phyloP scores from a whole-genome alignment of 805 yeast genomes.

The Saccharomycopsis fermentans region DNA sequence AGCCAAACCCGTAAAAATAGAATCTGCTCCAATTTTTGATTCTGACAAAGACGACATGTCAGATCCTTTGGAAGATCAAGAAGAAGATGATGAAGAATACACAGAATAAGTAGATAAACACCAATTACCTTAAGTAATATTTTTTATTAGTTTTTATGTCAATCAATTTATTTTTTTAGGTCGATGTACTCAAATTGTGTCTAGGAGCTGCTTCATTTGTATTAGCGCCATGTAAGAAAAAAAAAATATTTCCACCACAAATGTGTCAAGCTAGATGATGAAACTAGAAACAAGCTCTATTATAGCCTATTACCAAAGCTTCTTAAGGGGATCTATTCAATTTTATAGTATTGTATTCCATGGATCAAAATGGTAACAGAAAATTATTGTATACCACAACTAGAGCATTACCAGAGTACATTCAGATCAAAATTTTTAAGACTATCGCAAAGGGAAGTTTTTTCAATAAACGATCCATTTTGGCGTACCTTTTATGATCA shows the following conservation, averaged over 20 bases:
- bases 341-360: no score
- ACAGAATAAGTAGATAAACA: neutral
- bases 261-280: neutral
- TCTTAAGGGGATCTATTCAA: no score
- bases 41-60: neutral
- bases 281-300: neutral
- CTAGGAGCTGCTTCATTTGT: no score
- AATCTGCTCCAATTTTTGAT: neutral
- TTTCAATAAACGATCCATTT: neutral
- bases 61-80: neutral
- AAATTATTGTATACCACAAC: neutral
- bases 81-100: neutral
- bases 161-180: neutral
- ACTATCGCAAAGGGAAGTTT: neutral
- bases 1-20: neutral
- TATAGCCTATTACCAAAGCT: neutral
- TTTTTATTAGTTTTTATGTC: neutral
- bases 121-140: no score
- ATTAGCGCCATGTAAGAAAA: neutral
- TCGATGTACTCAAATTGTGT: no score
- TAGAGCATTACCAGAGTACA: neutral
- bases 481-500: neutral
- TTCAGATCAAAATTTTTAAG: neutral
- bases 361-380: neutral
- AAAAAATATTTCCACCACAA: no score